Conservation (phyloP, 192 early-diverging fungal genomes). For the Funneliformis geosporum region DNA sequence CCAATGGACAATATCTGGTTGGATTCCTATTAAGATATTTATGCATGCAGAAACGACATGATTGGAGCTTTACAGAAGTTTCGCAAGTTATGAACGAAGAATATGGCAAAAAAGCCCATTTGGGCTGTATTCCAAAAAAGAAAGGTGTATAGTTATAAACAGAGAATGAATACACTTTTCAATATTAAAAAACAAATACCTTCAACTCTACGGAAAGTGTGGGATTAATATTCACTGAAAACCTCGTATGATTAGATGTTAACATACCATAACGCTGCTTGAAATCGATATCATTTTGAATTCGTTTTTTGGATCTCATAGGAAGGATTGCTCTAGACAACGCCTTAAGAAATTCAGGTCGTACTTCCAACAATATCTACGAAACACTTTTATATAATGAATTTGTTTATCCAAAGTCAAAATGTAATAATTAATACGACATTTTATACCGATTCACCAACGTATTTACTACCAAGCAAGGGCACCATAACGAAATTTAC, state of each 20-base stretch:
- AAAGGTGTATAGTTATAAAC: background rate
- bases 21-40: conserved; percentile 53
- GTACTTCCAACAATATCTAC: conserved; percentile 40
- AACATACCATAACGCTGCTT: conserved; percentile 47
- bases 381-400: background rate
- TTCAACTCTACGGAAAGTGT: conserved; percentile 54
- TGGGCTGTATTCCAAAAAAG: conserved; percentile 49
- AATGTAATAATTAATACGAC: conserved; percentile 1
- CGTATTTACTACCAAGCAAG: conserved; percentile 9
- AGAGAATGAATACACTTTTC: background rate
- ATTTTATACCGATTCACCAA: background rate
- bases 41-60: conserved; percentile 81
- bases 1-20: conserved; percentile 67
- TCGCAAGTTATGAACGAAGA: conserved; percentile 48
- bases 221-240: conserved; percentile 11
- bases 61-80: conserved; percentile 51
- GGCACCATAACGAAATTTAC: background rate
- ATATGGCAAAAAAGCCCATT: conserved; percentile 70
- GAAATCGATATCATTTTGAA: conserved; percentile 48
- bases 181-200: conserved; percentile 27
- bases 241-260: conserved; percentile 48
- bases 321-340: conserved; percentile 38
- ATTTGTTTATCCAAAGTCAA: background rate
- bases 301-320: conserved; percentile 47
- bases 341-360: conserved; percentile 41